Conservation (phyloP, 1,284 basidiomycete genomes). For the Mycena sp. region DNA sequence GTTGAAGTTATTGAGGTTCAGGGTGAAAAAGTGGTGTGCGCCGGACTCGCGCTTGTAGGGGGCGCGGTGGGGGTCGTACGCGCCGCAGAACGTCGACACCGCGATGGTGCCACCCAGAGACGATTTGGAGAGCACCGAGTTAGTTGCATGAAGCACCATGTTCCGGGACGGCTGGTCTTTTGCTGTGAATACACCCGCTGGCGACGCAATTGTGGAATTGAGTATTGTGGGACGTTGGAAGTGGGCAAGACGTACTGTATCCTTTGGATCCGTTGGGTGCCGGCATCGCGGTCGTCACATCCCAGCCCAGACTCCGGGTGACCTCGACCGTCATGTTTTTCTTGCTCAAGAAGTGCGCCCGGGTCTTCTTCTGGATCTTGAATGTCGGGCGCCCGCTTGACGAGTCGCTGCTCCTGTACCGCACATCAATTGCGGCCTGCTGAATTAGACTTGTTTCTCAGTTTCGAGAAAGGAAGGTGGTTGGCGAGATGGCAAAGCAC, state of each 20-base stretch:
- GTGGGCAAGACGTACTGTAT: conserved; percentile 16
- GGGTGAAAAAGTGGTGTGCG: conserved; percentile 34
- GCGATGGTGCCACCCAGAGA: neutral
- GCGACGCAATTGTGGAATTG: too few species aligned
- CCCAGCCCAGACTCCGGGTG: conserved; percentile 31
- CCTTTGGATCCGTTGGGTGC: conserved; percentile 20
- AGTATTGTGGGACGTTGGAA: neutral
- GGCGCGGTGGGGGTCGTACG: conserved; percentile 27
- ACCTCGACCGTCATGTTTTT: conserved; percentile 33
- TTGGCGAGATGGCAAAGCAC: conserved; percentile 6
- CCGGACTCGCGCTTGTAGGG: conserved; percentile 15
- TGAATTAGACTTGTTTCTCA: neutral
- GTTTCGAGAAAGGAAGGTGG: neutral
- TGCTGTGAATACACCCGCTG: conserved; percentile 14
- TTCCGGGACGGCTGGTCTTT: conserved; percentile 27
- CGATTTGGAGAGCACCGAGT: conserved; percentile 27
- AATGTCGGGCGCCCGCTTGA: conserved; percentile 32
- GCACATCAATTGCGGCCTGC: conserved; percentile 28
- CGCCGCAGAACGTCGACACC: conserved; percentile 26
- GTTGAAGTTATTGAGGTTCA: conserved; percentile 25
- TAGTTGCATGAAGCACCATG: conserved; percentile 23
- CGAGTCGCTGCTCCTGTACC: conserved; percentile 25
- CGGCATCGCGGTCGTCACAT: conserved; percentile 17
- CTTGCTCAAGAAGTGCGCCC: conserved; percentile 32
- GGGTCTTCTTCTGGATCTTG: conserved; percentile 32